Evolutionary conservation across 805 yeast species (phyloP).

Genomic region (Pichia exigua): DNA sequence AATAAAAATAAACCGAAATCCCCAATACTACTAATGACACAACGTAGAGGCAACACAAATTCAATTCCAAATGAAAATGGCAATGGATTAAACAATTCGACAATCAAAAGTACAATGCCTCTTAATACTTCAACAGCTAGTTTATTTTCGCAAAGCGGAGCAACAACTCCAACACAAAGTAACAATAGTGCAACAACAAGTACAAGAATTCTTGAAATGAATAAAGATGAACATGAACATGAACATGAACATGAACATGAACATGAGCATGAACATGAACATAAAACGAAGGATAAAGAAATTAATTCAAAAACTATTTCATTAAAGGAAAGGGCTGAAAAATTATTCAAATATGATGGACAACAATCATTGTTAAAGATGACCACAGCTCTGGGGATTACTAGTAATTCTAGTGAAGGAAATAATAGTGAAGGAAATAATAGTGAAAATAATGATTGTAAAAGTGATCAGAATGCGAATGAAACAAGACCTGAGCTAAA

Average conservation of each 20-base stretch:
- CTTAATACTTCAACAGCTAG: not conserved
- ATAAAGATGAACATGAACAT: not conserved
- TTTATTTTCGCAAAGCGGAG: not conserved
- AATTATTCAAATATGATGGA: constrained; percentile 5
- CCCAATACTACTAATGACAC: constrained; percentile 1
- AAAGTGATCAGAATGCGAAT: not conserved
- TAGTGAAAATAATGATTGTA: not conserved
- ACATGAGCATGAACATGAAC: not conserved
- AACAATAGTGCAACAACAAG: not conserved
- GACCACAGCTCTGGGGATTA: constrained; percentile 5
- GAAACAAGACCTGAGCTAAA: not conserved
- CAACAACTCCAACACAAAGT: not conserved
- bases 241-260: not conserved
- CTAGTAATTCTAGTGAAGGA: not conserved
- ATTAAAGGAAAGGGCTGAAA: not conserved
- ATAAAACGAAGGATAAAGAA: not conserved
- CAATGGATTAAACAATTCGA: not conserved
- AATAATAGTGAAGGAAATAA: not conserved
- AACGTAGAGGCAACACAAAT: not conserved
- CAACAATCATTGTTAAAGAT: constrained; percentile 4
- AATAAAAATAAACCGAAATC: not conserved
- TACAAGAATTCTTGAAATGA: not conserved
- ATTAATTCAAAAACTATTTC: not conserved
- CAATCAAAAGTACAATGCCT: not conserved
- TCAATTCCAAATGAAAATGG: not conserved